Percentiles rank a stretch among this genome's conserved stretches.
phyloP scores from a whole-genome alignment of 2,329 filamentous ascomycete genomes.

The Metarhizium brunneum region DNA sequence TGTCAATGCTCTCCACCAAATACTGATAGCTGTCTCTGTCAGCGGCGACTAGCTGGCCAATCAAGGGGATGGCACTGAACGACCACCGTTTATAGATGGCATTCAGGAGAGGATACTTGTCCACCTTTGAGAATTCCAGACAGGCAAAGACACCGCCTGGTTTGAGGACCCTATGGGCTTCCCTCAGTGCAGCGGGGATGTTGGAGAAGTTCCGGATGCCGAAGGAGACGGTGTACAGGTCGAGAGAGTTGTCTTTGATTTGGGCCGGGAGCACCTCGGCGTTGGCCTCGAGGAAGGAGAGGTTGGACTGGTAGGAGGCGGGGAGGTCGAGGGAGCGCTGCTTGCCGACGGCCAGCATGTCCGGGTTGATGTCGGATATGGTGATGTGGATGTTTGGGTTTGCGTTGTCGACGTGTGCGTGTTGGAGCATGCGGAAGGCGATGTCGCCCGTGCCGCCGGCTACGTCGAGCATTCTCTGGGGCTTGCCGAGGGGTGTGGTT shows the following conservation, averaged over 20 bases:
- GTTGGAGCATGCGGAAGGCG: constrained; percentile 89
- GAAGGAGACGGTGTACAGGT: constrained; percentile 95
- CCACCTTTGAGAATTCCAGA: constrained; percentile 82
- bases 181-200: constrained; percentile 70
- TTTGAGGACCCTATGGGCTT: constrained; percentile 82
- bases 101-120: constrained; percentile 70
- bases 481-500: constrained; percentile 29
- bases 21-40: constrained; percentile 98
- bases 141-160: constrained; percentile 95
- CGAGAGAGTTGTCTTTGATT: constrained; percentile 63
- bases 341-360: constrained; percentile 84
- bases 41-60: constrained; percentile 88
- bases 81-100: constrained; percentile 91
- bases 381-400: constrained; percentile 77
- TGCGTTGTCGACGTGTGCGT: constrained; percentile 67
- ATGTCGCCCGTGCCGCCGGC: constrained; percentile 97
- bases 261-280: constrained; percentile 61
- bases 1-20: constrained; percentile 93
- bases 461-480: constrained; percentile 81
- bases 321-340: constrained; percentile 59
- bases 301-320: constrained; percentile 44
- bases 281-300: constrained; percentile 80
- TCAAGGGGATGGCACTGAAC: constrained; percentile 86
- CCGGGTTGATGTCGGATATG: constrained; percentile 90
- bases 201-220: constrained; percentile 96